phyloP scores from a whole-genome alignment of 129 eudicot species.

The Erigeron canadensis region DNA sequence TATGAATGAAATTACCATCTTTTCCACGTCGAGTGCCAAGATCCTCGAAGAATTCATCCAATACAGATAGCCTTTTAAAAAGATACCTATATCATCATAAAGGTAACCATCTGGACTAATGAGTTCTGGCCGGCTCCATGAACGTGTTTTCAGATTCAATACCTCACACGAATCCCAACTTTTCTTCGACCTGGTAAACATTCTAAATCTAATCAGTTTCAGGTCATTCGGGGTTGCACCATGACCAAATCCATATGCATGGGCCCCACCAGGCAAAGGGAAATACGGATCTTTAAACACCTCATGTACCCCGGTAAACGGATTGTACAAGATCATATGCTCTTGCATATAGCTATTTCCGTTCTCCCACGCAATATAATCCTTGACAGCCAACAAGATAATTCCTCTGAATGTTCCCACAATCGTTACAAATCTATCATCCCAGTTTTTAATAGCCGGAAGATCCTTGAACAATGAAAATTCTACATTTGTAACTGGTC shows the following conservation, averaged over 20 bases:
- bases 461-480: neutral
- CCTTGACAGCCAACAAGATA: neutral
- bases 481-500: neutral
- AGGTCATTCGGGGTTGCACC: slow-evolving; percentile 9
- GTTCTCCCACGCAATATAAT: neutral
- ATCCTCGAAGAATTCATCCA: neutral
- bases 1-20: neutral
- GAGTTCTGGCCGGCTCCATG: neutral
- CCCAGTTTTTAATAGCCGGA: neutral
- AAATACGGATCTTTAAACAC: neutral
- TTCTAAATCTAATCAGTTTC: neutral
- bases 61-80: neutral
- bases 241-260: neutral
- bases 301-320: neutral
- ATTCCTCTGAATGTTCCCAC: slow-evolving; percentile 13
- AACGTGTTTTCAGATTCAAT: neutral
- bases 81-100: neutral
- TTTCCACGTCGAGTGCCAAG: neutral
- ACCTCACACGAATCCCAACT: neutral
- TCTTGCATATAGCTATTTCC: no score
- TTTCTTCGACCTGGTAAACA: no score
- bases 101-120: neutral
- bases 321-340: slow-evolving; percentile 7
- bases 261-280: no score
- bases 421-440: neutral